Percentiles rank a stretch among this genome's conserved stretches.
phyloP scores from a whole-genome alignment of 768 basidiomycete species.

The Tulasnella sp. region DNA sequence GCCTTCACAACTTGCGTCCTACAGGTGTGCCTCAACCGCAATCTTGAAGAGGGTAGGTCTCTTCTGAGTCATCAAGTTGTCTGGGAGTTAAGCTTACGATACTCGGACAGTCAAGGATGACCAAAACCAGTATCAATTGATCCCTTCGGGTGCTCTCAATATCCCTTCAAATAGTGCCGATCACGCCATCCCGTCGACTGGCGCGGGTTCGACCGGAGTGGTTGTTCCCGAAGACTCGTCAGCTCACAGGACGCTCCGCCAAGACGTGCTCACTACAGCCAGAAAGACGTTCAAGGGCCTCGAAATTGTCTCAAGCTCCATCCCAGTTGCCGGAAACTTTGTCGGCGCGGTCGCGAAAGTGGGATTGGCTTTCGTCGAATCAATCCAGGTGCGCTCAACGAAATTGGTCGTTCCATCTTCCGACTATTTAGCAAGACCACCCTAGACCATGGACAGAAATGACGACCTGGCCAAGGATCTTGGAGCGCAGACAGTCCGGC shows the following conservation, averaged over 20 bases:
- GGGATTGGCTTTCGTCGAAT: not conserved
- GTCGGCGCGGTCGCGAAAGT: too few relatives aligned
- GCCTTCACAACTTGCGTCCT: not conserved
- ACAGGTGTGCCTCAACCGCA: not conserved
- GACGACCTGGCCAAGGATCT: not conserved
- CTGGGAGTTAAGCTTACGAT: too few relatives aligned
- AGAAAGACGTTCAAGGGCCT: not conserved
- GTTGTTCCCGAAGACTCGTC: not conserved
- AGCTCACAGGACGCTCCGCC: not conserved
- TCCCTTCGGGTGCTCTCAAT: too few relatives aligned
- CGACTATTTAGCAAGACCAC: not conserved
- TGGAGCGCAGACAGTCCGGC: not conserved
- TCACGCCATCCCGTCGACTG: not conserved
- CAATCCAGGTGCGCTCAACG: not conserved
- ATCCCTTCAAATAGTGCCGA: not conserved
- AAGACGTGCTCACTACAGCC: not conserved
- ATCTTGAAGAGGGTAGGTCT: too few relatives aligned
- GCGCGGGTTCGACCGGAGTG: not conserved
- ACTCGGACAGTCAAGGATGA: too few relatives aligned
- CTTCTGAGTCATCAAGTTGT: too few relatives aligned
- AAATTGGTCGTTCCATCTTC: not conserved
- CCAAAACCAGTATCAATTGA: too few relatives aligned
- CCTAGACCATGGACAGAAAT: not conserved
- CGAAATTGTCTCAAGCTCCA: not conserved
- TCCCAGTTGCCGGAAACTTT: not conserved